Evolutionary conservation across 192 early-diverging fungal species (phyloP), one percentile per base, ranked within the genome.

Genomic region (Backusella westeae): DNA sequence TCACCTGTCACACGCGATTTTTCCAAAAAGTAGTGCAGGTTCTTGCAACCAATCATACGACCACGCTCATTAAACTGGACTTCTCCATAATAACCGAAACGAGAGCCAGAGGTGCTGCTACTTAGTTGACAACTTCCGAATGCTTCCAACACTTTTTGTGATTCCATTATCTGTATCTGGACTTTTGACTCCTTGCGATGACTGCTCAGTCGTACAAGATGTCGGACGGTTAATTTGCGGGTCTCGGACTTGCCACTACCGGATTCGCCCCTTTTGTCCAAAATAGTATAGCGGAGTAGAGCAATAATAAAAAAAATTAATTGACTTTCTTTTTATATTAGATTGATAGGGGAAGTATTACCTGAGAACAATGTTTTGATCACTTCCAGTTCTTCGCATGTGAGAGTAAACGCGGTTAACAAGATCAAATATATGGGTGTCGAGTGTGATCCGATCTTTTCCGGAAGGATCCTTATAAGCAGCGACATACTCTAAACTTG

Each of bases 71-170:
- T 92, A 82, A 94, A 99, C 53, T 99, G 97, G 74, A 95, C 85
- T 85, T 99, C 96, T n/a, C 91, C 87, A 87, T 93, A 98, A 44
- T 94, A 86, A 10, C 94, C 92, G 67, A 87, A 94, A n/a, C 91
- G 88, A 23, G 95, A 95, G 1, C 91, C 89, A 74, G 87, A 89
- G 23, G 68, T 80, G 77, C 91, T 93, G 49, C 86, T 77, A 9
- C 73, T 52, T 4, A 94, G 93, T 67, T 86, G 83, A n/a, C 91
- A 89, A 52, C 87, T 87, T 23, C 94, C 93, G 81, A 98, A 96
- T 5, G 94, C 92, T 65, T 95, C 90, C 6, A 96, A 75, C 56
- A 97, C 85, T 3, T 87, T 80, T 71, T 93, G 91, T 17, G 91
- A 86, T 68, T 91, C 89, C 52, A 91, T 84, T 42, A 95, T 82